A percentile compares a stretch with the other conserved stretches of the same genome.
Conservation (phyloP, 495 filamentous ascomycete species). For the Rostrohypoxylon terebratum region DNA sequence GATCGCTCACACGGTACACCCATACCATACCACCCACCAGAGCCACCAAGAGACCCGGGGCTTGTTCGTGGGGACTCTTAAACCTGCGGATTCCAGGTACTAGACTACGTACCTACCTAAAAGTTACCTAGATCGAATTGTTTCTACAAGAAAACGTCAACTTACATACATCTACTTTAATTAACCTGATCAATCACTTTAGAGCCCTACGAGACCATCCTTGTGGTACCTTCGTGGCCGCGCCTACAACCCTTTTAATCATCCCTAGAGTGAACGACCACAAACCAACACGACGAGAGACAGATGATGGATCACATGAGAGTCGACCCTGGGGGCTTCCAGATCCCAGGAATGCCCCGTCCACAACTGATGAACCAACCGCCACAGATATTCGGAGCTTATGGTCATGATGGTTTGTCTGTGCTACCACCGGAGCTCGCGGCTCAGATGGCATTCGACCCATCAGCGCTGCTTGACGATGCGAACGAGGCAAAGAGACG, state of each 20-base stretch:
- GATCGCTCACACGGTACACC: constrained; percentile 21
- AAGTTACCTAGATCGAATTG: constrained; percentile 33
- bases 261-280: constrained; percentile 24
- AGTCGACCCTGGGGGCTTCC: constrained; percentile 56
- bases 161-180: constrained; percentile 30
- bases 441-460: constrained; percentile 72
- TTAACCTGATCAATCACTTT: constrained; percentile 10
- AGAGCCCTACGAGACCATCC: constrained; percentile 17
- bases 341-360: constrained; percentile 63
- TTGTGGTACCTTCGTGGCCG: constrained; percentile 25
- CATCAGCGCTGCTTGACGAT: constrained; percentile 67
- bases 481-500: constrained; percentile 89
- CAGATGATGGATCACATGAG: constrained; percentile 59
- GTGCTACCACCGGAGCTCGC: constrained; percentile 67
- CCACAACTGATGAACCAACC: constrained; percentile 73
- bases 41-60: background rate
- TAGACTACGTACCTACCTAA: constrained; percentile 37
- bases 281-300: constrained; percentile 5
- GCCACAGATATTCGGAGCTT: constrained; percentile 76
- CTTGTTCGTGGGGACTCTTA: constrained; percentile 31
- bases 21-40: background rate
- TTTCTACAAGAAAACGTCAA: constrained; percentile 37
- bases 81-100: constrained; percentile 36
- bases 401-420: constrained; percentile 70
- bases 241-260: background rate